Base-by-base conservation (phyloP, 2,329 filamentous ascomycete genomes). In the Colletotrichum tropicale region DNA sequence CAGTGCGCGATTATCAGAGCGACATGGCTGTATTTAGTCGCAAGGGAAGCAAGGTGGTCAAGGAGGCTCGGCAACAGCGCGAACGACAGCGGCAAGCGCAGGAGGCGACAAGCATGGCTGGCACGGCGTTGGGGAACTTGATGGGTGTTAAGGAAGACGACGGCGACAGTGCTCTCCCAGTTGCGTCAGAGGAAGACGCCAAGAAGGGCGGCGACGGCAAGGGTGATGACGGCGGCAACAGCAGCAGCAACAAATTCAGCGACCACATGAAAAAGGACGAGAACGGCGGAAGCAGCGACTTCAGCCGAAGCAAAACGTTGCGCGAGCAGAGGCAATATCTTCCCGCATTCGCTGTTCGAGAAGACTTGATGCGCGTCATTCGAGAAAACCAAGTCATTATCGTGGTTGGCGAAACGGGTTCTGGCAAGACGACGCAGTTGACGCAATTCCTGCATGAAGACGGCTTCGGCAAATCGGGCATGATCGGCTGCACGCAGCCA, bases 21-120 rank as follows among this genome's bases (percentile, higher is more conserved):
- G 97, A 99, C 82, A 98, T 99, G 97, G 97, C 97, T 2, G 96
- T 99, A 2, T 98, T 98, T 80, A 98, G 96, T 86, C 91, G 96
- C 58, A 98, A 98, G 83, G 97, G 97, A 1, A 98, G 96, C 82
- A 94, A 93, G 80, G 96, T 98, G 3, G 97, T 99, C 15, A 95
- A 94, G 81, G 97, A 99, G 80, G 93, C 94, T 79, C 90, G 98
- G 56, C 96, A 98, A 84, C 96, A 98, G 84, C 94, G 96, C 77
- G 97, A 99, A 83, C 92, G 97, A 56, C 95, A 98, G 81, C 95
- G 96, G 80, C 96, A 98, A 84, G 96, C 97, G 0, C 96, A 98
- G 82, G 94, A 98, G 81, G 96, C 97, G 8, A 98, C 97, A 0
- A 98, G 95, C 79, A 91, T 98, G 82, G 95, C 96, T 0, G 97